Evolutionary conservation across 2,329 filamentous ascomycete genomes (phyloP).

Genomic region (Colletotrichum trifolii): DNA sequence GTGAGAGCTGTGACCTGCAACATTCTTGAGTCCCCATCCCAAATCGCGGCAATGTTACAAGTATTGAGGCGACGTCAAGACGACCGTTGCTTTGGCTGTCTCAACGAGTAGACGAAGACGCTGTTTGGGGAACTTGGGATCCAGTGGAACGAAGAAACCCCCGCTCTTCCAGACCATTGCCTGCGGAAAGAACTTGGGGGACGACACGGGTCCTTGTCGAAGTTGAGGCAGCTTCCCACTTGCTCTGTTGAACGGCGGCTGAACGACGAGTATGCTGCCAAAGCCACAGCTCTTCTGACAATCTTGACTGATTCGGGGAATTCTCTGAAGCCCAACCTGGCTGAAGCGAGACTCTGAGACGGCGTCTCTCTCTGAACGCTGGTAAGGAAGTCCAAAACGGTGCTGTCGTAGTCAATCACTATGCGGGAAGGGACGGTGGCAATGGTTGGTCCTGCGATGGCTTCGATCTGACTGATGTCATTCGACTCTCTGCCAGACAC

Average conservation of each 20-base stretch:
- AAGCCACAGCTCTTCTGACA: slow-evolving; percentile 40
- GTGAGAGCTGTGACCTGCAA: slow-evolving; percentile 38
- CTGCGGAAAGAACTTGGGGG: slow-evolving; percentile 16
- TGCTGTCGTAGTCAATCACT: slow-evolving; percentile 28
- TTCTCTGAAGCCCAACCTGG: slow-evolving; percentile 39
- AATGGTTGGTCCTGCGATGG: slow-evolving; percentile 45
- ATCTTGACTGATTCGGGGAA: slow-evolving; percentile 36
- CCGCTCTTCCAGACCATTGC: slow-evolving; percentile 24
- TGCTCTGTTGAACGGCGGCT: slow-evolving; percentile 30
- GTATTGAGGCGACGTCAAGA: slow-evolving; percentile 7
- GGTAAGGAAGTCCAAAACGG: slow-evolving; percentile 24
- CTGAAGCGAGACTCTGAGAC: slow-evolving; percentile 39
- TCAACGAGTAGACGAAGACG: slow-evolving; percentile 17
- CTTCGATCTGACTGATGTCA: slow-evolving; percentile 40
- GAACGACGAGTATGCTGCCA: slow-evolving; percentile 45
- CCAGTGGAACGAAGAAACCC: slow-evolving; percentile 23
- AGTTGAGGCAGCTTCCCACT: neutral
- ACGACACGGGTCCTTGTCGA: neutral
- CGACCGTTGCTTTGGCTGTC: neutral
- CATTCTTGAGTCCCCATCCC: slow-evolving; percentile 39
- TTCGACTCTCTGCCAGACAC: slow-evolving; percentile 44
- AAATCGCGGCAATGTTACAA: slow-evolving; percentile 1
- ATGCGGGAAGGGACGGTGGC: slow-evolving; percentile 44
- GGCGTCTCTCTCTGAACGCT: slow-evolving; percentile 35
- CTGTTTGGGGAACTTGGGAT: slow-evolving; percentile 20